Conservation (phyloP, 2,329 filamentous ascomycete species). For the Elsinoe fawcettii region DNA sequence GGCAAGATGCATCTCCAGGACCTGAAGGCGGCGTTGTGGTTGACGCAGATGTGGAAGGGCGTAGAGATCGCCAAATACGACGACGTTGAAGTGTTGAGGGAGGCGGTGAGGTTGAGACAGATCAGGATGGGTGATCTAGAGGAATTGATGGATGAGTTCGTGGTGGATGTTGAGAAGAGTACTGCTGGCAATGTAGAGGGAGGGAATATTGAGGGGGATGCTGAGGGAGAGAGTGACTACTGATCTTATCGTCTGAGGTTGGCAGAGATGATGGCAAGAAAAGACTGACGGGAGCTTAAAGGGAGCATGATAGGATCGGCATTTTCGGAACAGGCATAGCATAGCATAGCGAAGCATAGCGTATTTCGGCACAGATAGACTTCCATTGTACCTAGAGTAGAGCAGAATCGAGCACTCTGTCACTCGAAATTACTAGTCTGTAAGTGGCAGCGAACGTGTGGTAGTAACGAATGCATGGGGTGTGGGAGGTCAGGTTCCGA, state of each 20-base stretch:
- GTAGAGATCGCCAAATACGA: not conserved
- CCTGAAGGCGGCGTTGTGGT: slow-evolving; percentile 2
- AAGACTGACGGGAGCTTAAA: not conserved
- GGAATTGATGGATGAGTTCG: not conserved
- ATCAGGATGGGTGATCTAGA: not conserved
- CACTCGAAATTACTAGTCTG: too few species aligned
- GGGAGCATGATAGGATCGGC: not conserved
- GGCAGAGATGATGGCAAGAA: not conserved
- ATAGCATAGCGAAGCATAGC: not conserved
- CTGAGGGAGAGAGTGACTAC: not conserved
- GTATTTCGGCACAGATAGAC: not conserved
- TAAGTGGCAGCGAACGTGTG: too few species aligned
- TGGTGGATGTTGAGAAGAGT: not conserved
- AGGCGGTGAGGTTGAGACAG: slow-evolving; percentile 12
- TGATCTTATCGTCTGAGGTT: not conserved
- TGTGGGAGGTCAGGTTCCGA: too few species aligned
- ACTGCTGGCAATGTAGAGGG: not conserved
- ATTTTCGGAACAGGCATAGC: not conserved
- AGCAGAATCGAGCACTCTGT: not conserved
- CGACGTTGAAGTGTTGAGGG: slow-evolving; percentile 1
- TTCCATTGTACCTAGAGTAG: not conserved
- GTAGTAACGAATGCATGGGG: too few species aligned
- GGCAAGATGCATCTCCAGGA: slow-evolving; percentile 8
- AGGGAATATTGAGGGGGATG: not conserved
- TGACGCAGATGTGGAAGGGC: not conserved